Conservation (phyloP, 2,329 filamentous ascomycete species). For the Teratosphaeria pseudoeucalypti region DNA sequence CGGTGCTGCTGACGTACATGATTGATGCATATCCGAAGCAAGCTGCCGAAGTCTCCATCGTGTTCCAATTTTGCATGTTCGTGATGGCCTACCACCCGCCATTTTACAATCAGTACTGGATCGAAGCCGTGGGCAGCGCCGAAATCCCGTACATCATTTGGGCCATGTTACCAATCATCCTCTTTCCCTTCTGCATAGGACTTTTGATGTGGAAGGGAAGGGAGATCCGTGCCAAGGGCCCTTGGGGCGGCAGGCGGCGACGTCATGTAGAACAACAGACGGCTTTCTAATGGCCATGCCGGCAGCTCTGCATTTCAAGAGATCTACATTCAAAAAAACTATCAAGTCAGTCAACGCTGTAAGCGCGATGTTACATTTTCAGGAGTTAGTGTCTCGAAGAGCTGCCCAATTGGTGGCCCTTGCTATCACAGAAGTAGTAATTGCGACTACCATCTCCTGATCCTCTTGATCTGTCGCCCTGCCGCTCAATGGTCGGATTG, state of each 20-base stretch:
- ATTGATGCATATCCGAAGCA: background rate
- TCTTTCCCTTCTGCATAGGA: background rate
- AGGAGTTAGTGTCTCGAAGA: background rate
- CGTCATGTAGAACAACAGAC: background rate
- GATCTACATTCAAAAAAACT: background rate
- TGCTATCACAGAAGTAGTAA: background rate
- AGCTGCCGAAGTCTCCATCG: background rate
- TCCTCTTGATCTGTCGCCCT: background rate
- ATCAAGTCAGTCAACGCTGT: background rate
- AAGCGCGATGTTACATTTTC: background rate
- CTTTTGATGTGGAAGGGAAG: constrained; percentile 1
- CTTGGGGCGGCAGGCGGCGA: background rate
- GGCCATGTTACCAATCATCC: background rate
- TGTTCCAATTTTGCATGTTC: background rate
- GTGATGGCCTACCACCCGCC: background rate
- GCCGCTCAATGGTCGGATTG: no score
- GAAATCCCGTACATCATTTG: background rate
- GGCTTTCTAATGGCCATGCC: background rate
- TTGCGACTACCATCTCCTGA: background rate
- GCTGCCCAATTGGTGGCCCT: background rate
- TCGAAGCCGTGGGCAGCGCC: background rate
- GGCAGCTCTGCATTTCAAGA: background rate
- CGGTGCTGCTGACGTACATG: background rate
- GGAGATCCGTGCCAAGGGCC: background rate
- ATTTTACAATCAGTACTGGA: background rate